Evolutionary conservation across 2,329 filamentous ascomycete genomes (phyloP), one percentile per base, ranked within the genome.

Genomic region (Colletotrichum theobromicola): DNA sequence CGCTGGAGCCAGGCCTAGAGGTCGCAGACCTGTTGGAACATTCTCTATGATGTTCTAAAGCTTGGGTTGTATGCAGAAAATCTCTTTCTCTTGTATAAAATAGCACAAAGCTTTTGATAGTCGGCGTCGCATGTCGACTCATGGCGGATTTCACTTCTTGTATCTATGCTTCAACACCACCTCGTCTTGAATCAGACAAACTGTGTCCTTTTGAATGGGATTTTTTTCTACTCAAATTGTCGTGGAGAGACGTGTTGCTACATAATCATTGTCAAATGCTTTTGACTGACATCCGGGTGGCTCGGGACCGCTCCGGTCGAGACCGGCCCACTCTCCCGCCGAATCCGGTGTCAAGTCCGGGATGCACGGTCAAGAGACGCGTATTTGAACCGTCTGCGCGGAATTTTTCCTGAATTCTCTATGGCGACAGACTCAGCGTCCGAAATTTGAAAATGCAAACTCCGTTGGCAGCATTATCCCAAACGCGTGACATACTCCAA

Each of bases 351-450:
- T 21, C 42, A 50, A 50, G n/a, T 50, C 42, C 42, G 10, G n/a
- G 2, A 21, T 50, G n/a, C 42, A 7, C 42, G n/a, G n/a, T 21
- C n/a, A 1, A n/a, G n/a, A n/a, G n/a, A n/a, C n/a, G n/a, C n/a
- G n/a, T n/a, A n/a, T n/a, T 7, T 10, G n/a, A 3, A 50, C 7
- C 10, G 6, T 35, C 34, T 50, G 42, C 42, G 42, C 42, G 2
- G 7, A 7, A 3, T 2, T 50, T 7, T 7, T 18, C 42, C n/a
- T 2, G n/a, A 50, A 50, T 2, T 46, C 42, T 21, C 3, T 1
- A 21, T 4, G 42, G 2, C n/a, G 10, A 1, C 6, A 3, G n/a
- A n/a, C 42, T 2, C 3, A 13, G n/a, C 7, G n/a, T 7, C 10
- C 21, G 7, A 50, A 13, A 21, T 21, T 12, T 50, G 42, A 50